These are phyloP conservation scores for Hanseniaspora nectarophila DNA, from an alignment of 805 yeast species.

Conservation along the genomic window DNA sequence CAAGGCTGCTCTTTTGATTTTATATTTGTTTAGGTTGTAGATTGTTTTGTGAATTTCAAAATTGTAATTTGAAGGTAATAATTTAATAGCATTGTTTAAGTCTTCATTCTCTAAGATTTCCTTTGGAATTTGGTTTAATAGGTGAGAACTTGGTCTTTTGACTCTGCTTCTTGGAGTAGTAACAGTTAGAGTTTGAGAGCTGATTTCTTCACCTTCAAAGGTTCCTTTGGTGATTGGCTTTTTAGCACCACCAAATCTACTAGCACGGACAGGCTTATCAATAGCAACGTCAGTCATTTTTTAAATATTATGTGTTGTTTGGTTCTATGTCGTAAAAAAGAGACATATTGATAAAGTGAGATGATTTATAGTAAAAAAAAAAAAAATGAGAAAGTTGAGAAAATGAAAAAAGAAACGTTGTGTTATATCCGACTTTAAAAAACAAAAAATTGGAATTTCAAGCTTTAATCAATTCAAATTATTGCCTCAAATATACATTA, in stretches of 20 bases:
- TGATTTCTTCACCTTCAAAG: constrained; percentile 23
- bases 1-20: constrained; percentile 74
- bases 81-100: constrained; percentile 66
- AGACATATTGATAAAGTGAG: background rate
- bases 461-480: no score
- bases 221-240: constrained; percentile 15
- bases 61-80: constrained; percentile 83
- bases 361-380: no score
- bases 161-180: constrained; percentile 28
- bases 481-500: no score
- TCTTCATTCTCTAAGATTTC: constrained; percentile 72
- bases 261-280: constrained; percentile 22
- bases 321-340: background rate
- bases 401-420: no score
- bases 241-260: constrained; percentile 50
- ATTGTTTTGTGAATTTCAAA: constrained; percentile 93
- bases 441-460: no score
- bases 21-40: constrained; percentile 72
- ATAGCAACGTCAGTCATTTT: background rate
- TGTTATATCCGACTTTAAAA: no score
- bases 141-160: constrained; percentile 35
- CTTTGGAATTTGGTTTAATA: constrained; percentile 72
- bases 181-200: constrained; percentile 23
- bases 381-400: no score
- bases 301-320: background rate